These are phyloP conservation scores for Candida dubliniensis DNA, from an alignment of 1,139 yeast species.

Conservation along the genomic window DNA sequence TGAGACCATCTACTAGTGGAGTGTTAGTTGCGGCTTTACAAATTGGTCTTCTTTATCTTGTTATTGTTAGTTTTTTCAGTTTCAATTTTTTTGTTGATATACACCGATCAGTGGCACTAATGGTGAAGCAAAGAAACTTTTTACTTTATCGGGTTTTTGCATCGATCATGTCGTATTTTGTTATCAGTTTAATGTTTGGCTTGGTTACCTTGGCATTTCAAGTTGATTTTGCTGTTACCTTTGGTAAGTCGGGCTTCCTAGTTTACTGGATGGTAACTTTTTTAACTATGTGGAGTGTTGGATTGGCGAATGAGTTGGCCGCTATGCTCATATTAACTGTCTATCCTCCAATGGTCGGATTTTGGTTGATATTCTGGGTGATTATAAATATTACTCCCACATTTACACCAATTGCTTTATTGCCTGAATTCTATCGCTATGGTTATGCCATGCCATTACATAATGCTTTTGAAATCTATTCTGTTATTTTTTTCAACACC, in stretches of 20 bases:
- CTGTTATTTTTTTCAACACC: conserved; percentile 36
- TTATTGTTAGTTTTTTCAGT: conserved; percentile 62
- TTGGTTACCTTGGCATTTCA: conserved; percentile 44
- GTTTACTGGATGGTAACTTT: conserved; percentile 45
- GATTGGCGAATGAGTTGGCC: conserved; percentile 38
- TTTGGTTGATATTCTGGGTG: conserved; percentile 45
- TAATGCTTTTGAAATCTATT: conserved; percentile 36
- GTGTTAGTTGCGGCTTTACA: conserved; percentile 62
- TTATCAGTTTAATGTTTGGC: conserved; percentile 37
- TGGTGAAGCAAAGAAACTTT: conserved; percentile 28
- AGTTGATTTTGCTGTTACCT: conserved; percentile 36
- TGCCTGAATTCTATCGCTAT: conserved; percentile 33
- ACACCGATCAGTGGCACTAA: conserved; percentile 45
- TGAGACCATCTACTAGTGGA: conserved; percentile 31
- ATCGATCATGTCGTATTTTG: conserved; percentile 31
- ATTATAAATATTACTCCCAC: conserved; percentile 39
- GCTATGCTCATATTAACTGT: conserved; percentile 30
- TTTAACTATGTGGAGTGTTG: conserved; percentile 44
- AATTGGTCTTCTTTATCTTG: conserved; percentile 72
- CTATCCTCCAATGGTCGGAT: conserved; percentile 42
- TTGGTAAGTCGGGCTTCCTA: conserved; percentile 41
- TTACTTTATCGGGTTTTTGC: conserved; percentile 30
- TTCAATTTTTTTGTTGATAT: conserved; percentile 57
- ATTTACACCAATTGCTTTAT: conserved; percentile 35
- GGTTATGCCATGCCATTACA: conserved; percentile 42